phyloP scores from a whole-genome alignment of 2,329 filamentous ascomycete genomes.

The Aaosphaeria arxii region DNA sequence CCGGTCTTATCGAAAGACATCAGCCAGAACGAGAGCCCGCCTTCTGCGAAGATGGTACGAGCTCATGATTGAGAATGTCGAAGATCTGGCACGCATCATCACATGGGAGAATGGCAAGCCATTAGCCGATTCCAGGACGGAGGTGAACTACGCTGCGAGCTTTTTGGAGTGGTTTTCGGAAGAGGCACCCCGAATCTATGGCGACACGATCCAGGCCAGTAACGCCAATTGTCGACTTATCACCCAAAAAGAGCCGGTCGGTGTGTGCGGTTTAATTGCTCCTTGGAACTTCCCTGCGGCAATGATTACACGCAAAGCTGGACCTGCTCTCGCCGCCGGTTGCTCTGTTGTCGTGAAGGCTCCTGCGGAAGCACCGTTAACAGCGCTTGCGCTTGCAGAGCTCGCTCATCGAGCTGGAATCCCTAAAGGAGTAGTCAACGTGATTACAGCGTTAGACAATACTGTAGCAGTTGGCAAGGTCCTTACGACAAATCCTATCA shows the following conservation, averaged over 20 bases:
- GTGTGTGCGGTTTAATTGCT: slow-evolving; percentile 78
- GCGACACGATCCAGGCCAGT: slow-evolving; percentile 69
- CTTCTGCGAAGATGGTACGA: slow-evolving; percentile 80
- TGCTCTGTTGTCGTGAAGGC: slow-evolving; percentile 93
- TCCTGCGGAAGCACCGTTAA: slow-evolving; percentile 88
- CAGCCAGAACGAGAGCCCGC: slow-evolving; percentile 70
- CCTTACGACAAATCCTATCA: slow-evolving; percentile 70
- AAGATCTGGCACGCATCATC: slow-evolving; percentile 78
- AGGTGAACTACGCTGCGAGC: slow-evolving; percentile 37
- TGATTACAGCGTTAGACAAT: slow-evolving; percentile 73
- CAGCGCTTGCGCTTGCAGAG: slow-evolving; percentile 81
- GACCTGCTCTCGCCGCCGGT: slow-evolving; percentile 81
- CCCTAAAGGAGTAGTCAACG: slow-evolving; percentile 85
- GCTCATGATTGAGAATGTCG: slow-evolving; percentile 71
- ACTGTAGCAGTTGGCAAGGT: slow-evolving; percentile 74
- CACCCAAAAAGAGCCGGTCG: slow-evolving; percentile 79
- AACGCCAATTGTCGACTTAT: slow-evolving; percentile 70
- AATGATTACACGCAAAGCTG: slow-evolving; percentile 51
- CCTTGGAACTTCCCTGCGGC: slow-evolving; percentile 77
- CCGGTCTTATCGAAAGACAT: slow-evolving; percentile 65
- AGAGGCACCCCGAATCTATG: slow-evolving; percentile 44
- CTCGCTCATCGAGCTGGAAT: slow-evolving; percentile 84
- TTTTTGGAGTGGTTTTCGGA: slow-evolving; percentile 43
- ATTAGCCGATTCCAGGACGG: slow-evolving; percentile 49
- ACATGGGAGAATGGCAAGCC: slow-evolving; percentile 92